Conservation (phyloP, 2,329 filamentous ascomycete species). For the Sporothrix variecibatus region DNA sequence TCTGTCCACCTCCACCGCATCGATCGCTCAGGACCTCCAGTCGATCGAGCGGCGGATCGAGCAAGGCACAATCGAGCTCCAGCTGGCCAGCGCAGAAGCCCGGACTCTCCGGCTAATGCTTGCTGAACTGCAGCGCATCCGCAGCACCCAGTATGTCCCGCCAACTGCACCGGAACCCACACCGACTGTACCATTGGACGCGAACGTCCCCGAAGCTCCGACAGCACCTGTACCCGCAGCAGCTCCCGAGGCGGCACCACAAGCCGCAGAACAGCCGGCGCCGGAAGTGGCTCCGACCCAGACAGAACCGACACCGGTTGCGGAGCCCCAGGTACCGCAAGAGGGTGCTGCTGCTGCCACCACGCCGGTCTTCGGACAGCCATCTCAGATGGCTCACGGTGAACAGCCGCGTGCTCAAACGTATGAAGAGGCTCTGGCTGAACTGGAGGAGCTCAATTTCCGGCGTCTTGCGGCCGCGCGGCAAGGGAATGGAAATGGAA, state of each 20-base stretch:
- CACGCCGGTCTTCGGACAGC: too few species aligned
- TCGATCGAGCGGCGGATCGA: conserved; percentile 69
- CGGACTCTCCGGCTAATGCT: conserved; percentile 68
- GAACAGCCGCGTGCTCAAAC: too few species aligned
- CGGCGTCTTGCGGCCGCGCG: not conserved
- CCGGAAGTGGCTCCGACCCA: not conserved
- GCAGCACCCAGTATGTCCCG: conserved; percentile 40
- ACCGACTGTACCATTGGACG: not conserved
- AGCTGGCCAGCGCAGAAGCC: conserved; percentile 66
- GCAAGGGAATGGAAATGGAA: not conserved
- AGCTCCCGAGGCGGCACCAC: not conserved
- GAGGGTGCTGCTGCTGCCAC: not conserved
- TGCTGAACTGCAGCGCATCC: conserved; percentile 66
- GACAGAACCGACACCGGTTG: not conserved
- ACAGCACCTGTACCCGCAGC: not conserved
- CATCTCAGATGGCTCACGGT: too few species aligned
- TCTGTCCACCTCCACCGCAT: conserved; percentile 33
- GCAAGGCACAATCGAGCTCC: conserved; percentile 62
- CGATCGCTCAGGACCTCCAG: conserved; percentile 61
- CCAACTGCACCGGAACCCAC: not conserved
- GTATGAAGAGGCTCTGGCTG: not conserved
- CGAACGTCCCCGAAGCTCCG: not conserved
- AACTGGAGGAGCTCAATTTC: not conserved
- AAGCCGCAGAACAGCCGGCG: not conserved
- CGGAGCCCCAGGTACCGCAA: not conserved